Evolutionary conservation across 1,284 basidiomycete species (phyloP).

Genomic region (Taiwanofungus camphoratus): DNA sequence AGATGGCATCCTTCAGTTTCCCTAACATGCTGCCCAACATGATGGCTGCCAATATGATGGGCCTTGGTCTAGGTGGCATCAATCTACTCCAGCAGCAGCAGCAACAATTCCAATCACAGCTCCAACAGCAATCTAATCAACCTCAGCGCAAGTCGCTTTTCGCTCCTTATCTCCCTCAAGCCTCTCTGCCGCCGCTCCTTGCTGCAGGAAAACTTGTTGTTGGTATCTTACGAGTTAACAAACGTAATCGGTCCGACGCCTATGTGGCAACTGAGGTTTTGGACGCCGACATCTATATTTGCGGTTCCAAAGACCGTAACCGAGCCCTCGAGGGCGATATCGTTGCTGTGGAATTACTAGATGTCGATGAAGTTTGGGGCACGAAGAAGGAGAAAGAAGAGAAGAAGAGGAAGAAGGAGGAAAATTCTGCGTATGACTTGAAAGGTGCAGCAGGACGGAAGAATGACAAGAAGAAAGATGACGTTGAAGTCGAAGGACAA

Average conservation of each 20-base stretch:
- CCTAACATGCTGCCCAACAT: constrained; percentile 95
- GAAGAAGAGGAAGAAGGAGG: constrained; percentile 99
- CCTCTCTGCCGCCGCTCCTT: constrained; percentile 92
- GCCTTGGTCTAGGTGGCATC: constrained; percentile 75
- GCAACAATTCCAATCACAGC: constrained; percentile 84
- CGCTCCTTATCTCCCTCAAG: constrained; percentile 97
- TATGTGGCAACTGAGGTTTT: constrained; percentile 99
- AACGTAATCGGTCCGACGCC: constrained; percentile 97
- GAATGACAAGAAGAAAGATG: constrained; percentile 99
- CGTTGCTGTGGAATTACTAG: constrained; percentile 96
- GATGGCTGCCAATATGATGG: constrained; percentile 94
- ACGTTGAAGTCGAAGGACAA: constrained; percentile 99
- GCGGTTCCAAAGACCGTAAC: constrained; percentile 98
- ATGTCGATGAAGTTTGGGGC: constrained; percentile 97
- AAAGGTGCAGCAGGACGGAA: constrained; percentile 75
- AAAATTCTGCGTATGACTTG: constrained; percentile 87
- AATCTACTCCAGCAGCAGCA: constrained; percentile 83
- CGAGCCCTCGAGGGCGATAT: constrained; percentile 98
- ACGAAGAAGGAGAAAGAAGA: constrained; percentile 99
- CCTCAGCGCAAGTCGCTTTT: constrained; percentile 98
- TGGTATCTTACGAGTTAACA: constrained; percentile 96
- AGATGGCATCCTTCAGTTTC: constrained; percentile 97
- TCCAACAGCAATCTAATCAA: constrained; percentile 84
- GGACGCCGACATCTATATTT: constrained; percentile 98
- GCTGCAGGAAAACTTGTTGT: constrained; percentile 99